Conservation (phyloP, 2,329 filamentous ascomycete genomes). For the Claviceps sp. region DNA sequence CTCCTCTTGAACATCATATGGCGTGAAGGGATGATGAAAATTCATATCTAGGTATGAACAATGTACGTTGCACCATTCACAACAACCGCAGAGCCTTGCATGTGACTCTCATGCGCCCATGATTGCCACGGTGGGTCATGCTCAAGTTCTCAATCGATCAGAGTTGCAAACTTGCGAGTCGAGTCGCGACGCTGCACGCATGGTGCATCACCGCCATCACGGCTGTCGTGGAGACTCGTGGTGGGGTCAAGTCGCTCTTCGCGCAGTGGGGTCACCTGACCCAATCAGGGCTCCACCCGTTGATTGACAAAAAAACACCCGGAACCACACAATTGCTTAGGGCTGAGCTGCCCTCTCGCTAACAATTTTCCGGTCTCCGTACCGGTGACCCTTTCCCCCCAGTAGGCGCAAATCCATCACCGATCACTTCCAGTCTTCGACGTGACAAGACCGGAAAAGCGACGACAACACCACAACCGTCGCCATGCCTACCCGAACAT, state of each 20-base stretch:
- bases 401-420: conserved; percentile 25
- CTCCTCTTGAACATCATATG: conserved; percentile 75
- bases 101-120: conserved; percentile 6
- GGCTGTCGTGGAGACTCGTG: not conserved
- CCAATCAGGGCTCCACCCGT: not conserved
- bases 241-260: conserved; percentile 8
- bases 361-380: conserved; percentile 21
- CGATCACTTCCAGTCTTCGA: conserved; percentile 22
- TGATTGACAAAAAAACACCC: not conserved
- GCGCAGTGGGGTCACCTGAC: conserved; percentile 18
- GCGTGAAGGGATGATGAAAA: conserved; percentile 79
- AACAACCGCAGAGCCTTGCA: conserved; percentile 5
- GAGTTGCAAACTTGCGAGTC: too few relatives aligned
- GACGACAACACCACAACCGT: conserved; percentile 32
- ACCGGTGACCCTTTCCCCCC: conserved; percentile 14
- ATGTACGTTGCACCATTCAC: conserved; percentile 8
- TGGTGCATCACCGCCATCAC: too few relatives aligned
- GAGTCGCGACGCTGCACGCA: too few relatives aligned
- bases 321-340: conserved; percentile 16
- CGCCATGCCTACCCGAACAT: conserved; percentile 61
- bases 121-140: not conserved
- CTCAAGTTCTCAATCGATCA: too few relatives aligned
- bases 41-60: conserved; percentile 27
- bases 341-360: conserved; percentile 29
- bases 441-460: conserved; percentile 26